Evolutionary conservation across 768 basidiomycete genomes (phyloP).

Genomic region (Cubamyces sp.): DNA sequence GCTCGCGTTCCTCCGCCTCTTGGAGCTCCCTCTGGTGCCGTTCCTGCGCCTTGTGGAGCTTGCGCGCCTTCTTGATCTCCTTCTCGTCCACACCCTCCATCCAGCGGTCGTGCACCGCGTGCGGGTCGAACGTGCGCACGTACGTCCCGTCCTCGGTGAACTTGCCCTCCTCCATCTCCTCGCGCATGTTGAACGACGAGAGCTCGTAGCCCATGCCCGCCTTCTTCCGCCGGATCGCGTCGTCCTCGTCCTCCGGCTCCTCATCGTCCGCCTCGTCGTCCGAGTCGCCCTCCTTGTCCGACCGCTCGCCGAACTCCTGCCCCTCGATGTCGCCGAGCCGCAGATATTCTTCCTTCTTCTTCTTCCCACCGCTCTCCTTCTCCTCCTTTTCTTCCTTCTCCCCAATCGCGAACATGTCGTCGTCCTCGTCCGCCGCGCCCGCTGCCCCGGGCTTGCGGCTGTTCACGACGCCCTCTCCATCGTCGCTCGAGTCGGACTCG

Average conservation of each 20-base stretch:
- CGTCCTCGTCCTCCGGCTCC: constrained; percentile 73
- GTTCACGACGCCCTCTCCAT: constrained; percentile 91
- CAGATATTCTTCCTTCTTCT: constrained; percentile 73
- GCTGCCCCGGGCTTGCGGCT: constrained; percentile 62
- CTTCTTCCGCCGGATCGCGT: constrained; percentile 73
- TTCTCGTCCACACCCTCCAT: constrained; percentile 88
- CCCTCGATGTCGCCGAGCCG: constrained; percentile 95
- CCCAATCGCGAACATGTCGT: constrained; percentile 80
- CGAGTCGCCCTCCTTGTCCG: constrained; percentile 45
- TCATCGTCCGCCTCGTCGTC: constrained; percentile 49
- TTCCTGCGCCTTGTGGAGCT: constrained; percentile 76
- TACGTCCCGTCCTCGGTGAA: constrained; percentile 94
- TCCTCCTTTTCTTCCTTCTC: constrained; percentile 48
- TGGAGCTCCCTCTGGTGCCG: constrained; percentile 69
- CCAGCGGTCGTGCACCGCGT: constrained; percentile 94
- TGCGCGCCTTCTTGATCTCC: constrained; percentile 82
- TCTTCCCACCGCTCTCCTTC: constrained; percentile 46
- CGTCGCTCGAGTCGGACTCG: constrained; percentile 92
- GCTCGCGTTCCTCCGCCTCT: constrained; percentile 74
- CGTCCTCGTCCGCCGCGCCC: constrained; percentile 51
- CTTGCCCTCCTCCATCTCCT: constrained; percentile 98
- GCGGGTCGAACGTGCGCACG: constrained; percentile 84
- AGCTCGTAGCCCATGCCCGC: constrained; percentile 92
- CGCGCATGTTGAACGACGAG: constrained; percentile 98
- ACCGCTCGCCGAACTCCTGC: constrained; percentile 77